Base-by-base conservation (phyloP, 371 early-diverging fungal species). In the Fennellomyces sp. region DNA sequence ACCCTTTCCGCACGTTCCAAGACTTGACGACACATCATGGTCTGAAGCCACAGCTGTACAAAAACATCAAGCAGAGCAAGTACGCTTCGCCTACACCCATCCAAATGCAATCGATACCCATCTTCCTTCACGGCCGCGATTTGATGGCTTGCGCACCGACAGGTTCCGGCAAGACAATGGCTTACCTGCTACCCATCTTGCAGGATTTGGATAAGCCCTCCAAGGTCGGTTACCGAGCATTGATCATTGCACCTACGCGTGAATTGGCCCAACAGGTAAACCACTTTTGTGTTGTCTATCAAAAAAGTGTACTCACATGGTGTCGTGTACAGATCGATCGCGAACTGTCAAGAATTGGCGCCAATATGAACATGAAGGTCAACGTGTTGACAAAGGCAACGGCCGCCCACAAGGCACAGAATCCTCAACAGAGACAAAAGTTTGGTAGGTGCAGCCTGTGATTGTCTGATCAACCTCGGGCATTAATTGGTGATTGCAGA, bases 101-200 rank as follows among this genome's bases (percentile, higher is more conserved):
- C 64, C 97, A 98, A 67, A 93, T 93, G 91, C 95, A 94, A 76
- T 83, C 94, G 1, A 88, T 95, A 19, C 97, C 98, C 10, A 80
- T 92, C 38, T 81, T 93, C 63, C 53, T 39, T 21, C 29, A 88
- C 78, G 86, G 84, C 31, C 84, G 95, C n/a, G 95, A 96, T 71
- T 11, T 97, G 3, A 91, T 98, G 86, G 94, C 93, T 0, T 91
- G 93, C 71, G 96, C 99, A 0, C 92, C 94, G 25, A 98, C 98
- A 1, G 97, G 98, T 66, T 94, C 96, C n/a, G 99, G 99, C 72
- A 99, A 99, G 81, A 99, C 99, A 3, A 72, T 98, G 69, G 95
- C 98, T 1, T 99, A 93, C 68, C 63, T 96, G 29, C 70, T 99
- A 21, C 98, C 99, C 2, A 93, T 98, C 10, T 63, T 98, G 57